Percentiles rank a stretch among this genome's conserved stretches.
phyloP scores from a whole-genome alignment of 1,139 yeast genomes.

The Debaryomycetaceae sp. region DNA sequence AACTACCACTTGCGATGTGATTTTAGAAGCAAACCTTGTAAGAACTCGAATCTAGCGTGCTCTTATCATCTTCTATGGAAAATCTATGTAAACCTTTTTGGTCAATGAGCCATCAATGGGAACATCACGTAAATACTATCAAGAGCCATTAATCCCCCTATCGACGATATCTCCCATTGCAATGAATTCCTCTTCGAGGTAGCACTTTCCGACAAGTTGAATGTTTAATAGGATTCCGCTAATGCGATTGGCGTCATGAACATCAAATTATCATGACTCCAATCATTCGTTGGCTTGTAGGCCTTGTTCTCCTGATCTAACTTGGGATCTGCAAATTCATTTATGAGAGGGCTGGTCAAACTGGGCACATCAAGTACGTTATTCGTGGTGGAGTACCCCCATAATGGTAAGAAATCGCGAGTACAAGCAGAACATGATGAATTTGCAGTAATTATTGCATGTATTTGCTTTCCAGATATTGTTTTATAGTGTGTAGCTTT shows the following conservation, averaged over 20 bases:
- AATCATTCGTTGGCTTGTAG: slow-evolving; percentile 1
- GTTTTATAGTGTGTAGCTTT: background rate
- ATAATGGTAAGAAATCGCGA: slow-evolving; percentile 3
- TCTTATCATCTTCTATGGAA: background rate
- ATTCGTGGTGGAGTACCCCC: slow-evolving; percentile 5
- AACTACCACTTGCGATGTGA: too few species aligned
- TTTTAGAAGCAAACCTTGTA: too few species aligned
- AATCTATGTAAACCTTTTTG: background rate
- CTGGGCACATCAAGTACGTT: slow-evolving; percentile 4
- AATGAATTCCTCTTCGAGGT: slow-evolving; percentile 4
- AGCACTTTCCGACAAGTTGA: slow-evolving; percentile 4
- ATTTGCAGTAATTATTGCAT: slow-evolving; percentile 2
- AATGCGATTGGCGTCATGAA: slow-evolving; percentile 3
- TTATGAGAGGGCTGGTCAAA: slow-evolving; percentile 1
- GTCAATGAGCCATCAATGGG: background rate
- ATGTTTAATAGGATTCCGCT: slow-evolving; percentile 1
- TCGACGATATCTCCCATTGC: slow-evolving; percentile 3
- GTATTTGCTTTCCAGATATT: background rate
- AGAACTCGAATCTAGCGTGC: background rate
- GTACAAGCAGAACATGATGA: slow-evolving; percentile 1
- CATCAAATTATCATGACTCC: slow-evolving; percentile 2
- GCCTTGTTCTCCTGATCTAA: background rate
- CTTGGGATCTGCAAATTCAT: slow-evolving; percentile 1
- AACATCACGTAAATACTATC: background rate
- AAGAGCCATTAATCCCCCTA: background rate